Conservation (phyloP, 441 rosid species). For the Viola pubescens region DNA sequence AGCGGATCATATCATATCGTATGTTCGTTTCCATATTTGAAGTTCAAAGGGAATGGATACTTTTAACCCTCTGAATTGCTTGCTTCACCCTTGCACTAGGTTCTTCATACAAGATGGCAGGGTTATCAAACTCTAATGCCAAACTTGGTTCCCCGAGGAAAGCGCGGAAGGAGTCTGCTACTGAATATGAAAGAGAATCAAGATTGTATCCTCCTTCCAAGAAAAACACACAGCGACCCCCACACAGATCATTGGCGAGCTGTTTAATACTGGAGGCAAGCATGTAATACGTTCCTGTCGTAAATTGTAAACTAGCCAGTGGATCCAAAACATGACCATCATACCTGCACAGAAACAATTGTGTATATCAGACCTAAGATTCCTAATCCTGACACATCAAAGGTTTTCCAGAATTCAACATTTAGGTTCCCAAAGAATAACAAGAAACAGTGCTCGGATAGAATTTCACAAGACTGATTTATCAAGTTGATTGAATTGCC, state of each 20-base stretch:
- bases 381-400: too few species aligned
- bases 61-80: conserved; percentile 63
- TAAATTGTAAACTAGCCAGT: conserved; percentile 74
- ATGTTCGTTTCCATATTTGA: background rate
- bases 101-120: conserved; percentile 77
- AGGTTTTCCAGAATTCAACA: too few species aligned
- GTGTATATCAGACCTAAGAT: too few species aligned
- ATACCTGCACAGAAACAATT: conserved; percentile 33
- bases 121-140: conserved; percentile 73
- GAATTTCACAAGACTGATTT: background rate
- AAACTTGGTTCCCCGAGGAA: conserved; percentile 71
- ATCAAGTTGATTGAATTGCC: background rate
- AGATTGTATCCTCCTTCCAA: conserved; percentile 97
- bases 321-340: conserved; percentile 87
- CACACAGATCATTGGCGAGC: conserved; percentile 75
- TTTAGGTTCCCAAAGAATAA: too few species aligned
- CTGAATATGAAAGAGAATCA: conserved; percentile 74
- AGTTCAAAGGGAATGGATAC: conserved; percentile 57
- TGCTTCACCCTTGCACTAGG: conserved; percentile 62
- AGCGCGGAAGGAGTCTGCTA: conserved; percentile 82
- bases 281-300: conserved; percentile 79
- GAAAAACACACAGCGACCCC: conserved; percentile 83
- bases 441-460: too few species aligned
- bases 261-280: conserved; percentile 67
- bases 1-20: too few species aligned